Evolutionary conservation across 768 basidiomycete genomes (phyloP), one percentile per base, ranked within the genome.

Genomic region (Sutorius australiensis): DNA sequence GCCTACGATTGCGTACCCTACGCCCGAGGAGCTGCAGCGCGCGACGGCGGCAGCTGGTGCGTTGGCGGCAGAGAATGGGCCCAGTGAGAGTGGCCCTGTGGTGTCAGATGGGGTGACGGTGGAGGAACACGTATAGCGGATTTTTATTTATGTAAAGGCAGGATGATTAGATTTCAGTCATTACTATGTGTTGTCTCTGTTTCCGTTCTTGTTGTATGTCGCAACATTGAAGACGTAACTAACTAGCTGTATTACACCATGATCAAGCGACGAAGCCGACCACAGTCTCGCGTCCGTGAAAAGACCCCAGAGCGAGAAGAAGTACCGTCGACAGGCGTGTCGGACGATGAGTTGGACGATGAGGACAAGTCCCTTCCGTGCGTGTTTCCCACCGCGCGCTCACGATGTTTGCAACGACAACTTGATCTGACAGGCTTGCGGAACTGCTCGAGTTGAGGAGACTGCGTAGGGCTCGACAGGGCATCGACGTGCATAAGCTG

Each of bases 391-490:
- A 0, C 6, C 10, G 5, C 16, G 44, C 37, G 45, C 45, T 33
- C 27, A 45, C 33, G 16, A 24, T 24, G 24, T 24, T 24, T 24
- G 24, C 24, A 4, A 2, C 24, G 24, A 24, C 24, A 24, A 24
- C 24, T 24, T 24, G 24, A 24, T 16, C 27, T 5, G 7, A 42
- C 55, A 91, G 90, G 49, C 71, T 95, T 27, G 81, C 88, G 57
- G 92, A 95, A 48, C 78, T 98, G 16, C 80, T 95, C 38, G 88
- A 93, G 58, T 72, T 97, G 27, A 80, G 92, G 41, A 92, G 86
- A 65, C 72, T 95, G 27, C 79, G 84, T 47, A 84, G 80, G 63
- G 66, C 80, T 30, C 75, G 89, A 51, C 81, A 85, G 63, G 95
- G 95, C 2, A 97, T 98, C 46, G 93, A 97, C 60, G 80, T 83